Base-by-base conservation (phyloP, 129 eudicot species). In the Centella asiatica region DNA sequence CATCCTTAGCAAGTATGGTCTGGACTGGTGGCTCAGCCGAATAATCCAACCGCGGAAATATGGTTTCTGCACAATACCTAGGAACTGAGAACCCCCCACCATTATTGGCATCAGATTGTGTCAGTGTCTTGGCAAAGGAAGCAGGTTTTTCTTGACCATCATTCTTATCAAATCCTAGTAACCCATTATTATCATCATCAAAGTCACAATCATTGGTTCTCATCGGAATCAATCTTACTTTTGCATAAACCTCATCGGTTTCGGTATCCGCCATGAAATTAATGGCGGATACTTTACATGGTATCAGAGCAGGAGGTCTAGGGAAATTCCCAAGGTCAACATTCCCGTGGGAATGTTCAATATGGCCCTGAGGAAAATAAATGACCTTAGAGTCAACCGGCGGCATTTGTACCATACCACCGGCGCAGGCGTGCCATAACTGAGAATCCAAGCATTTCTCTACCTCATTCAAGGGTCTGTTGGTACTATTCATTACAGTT, bases 341-440 rank as follows among this genome's bases (percentile, higher is more conserved):
- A 29, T 75, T 74, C 52, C 64, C 72, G 24, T 68, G 70, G 33
- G 90, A 88, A 64, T 92, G 95, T 54, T 92, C 98, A 14, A 74
- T 64, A 50, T 92, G 98, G 28, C 98, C 98, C 69, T 92, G 96
- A 9, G 98, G 95, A 44, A 92, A 92, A 44, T 87, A 92, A 23
- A 68, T 75, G 4, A 92, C 77, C 44, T 74, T 87, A 1, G 98
- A 80, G 69, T 84, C 87, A 26, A 80, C 36, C 47, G 79, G 80
- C 44, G 96, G 96, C 84, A 87, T 80, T 70, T 92, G 90, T 10
- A 88, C 95, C 95, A 92, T 84, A 18, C 95, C 90, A 13, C 98
- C 98, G 4, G 98, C 96, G 67, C 98, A 87, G 14, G 95, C 98
- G 64, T 92, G 90, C 98, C 98, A 92, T 71, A 92, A 72, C 75